Conservation (phyloP, 768 basidiomycete species). For the Suillus plorans region DNA sequence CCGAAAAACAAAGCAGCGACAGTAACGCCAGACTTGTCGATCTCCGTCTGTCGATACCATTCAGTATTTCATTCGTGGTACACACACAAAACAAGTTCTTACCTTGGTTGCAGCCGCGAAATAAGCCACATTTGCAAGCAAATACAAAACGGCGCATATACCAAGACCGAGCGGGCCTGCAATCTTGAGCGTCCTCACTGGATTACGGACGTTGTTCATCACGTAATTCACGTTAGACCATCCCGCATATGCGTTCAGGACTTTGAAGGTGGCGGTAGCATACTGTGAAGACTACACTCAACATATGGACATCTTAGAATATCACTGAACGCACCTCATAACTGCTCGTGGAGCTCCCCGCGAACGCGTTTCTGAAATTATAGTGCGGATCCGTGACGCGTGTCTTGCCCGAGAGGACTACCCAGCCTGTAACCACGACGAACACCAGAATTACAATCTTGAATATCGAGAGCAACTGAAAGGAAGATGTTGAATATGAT, state of each 20-base stretch:
- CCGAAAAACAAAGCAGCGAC: conserved; percentile 62
- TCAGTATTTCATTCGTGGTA: neutral
- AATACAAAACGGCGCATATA: conserved; percentile 51
- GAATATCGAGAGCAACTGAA: conserved; percentile 49
- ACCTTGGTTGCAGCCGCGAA: conserved; percentile 40
- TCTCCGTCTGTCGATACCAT: conserved; percentile 35
- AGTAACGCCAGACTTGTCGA: conserved; percentile 47
- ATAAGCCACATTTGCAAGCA: conserved; percentile 59
- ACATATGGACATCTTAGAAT: neutral
- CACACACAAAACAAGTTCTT: neutral
- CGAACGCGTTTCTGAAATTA: conserved; percentile 60
- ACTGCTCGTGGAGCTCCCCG: conserved; percentile 51
- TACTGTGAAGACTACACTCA: conserved; percentile 38
- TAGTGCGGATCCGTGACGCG: conserved; percentile 53
- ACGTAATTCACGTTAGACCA: conserved; percentile 63
- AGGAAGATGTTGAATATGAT: neutral
- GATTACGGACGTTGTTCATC: conserved; percentile 59
- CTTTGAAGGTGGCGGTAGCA: conserved; percentile 60
- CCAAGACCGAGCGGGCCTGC: conserved; percentile 58
- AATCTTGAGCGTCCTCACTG: conserved; percentile 60
- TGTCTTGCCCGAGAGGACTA: conserved; percentile 59
- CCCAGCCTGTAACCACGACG: conserved; percentile 57
- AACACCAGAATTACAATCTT: conserved; percentile 55
- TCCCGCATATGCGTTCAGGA: conserved; percentile 46
- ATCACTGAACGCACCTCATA: conserved; percentile 37